phyloP scores from a whole-genome alignment of 768 basidiomycete species.

The Serpula lacrymans region DNA sequence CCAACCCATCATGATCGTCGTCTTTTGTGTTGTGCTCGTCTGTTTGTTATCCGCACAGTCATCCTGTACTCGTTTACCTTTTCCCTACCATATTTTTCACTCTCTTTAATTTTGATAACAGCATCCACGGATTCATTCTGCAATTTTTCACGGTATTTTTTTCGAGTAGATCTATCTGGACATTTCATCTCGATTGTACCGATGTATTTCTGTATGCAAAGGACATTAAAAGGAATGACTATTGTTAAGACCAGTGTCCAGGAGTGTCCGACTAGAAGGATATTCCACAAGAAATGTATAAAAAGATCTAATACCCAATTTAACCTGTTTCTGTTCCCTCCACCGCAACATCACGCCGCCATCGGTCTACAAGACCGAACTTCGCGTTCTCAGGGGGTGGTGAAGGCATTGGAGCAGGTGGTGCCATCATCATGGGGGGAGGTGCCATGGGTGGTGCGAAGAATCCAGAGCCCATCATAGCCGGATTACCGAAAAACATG shows the following conservation, averaged over 20 bases:
- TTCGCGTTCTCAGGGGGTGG: slow-evolving; percentile 63
- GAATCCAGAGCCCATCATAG: slow-evolving; percentile 70
- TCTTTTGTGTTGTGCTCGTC: slow-evolving; percentile 11
- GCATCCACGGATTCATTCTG: slow-evolving; percentile 28
- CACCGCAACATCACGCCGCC: slow-evolving; percentile 76
- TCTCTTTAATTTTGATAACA: slow-evolving; percentile 18
- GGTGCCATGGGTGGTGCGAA: slow-evolving; percentile 57
- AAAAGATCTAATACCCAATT: slow-evolving; percentile 10
- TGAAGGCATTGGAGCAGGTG: slow-evolving; percentile 47
- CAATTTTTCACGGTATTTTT: slow-evolving; percentile 32
- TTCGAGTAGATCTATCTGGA: slow-evolving; percentile 34
- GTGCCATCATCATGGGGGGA: slow-evolving; percentile 43
- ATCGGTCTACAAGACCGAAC: slow-evolving; percentile 70
- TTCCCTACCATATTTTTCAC: slow-evolving; percentile 18
- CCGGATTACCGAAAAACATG: slow-evolving; percentile 67
- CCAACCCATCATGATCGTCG: slow-evolving; percentile 53
- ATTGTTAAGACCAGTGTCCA: slow-evolving; percentile 18
- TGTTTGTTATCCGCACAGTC: slow-evolving; percentile 6
- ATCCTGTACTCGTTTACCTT: background rate
- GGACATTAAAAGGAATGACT: slow-evolving; percentile 35
- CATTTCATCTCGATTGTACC: slow-evolving; percentile 27
- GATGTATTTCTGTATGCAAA: slow-evolving; percentile 33
- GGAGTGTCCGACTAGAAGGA: slow-evolving; percentile 2
- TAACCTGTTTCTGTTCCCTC: slow-evolving; percentile 42
- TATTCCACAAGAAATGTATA: slow-evolving; percentile 8